Evolutionary conservation across 2,329 filamentous ascomycete genomes (phyloP).

Genomic region (Helotiales sp.): DNA sequence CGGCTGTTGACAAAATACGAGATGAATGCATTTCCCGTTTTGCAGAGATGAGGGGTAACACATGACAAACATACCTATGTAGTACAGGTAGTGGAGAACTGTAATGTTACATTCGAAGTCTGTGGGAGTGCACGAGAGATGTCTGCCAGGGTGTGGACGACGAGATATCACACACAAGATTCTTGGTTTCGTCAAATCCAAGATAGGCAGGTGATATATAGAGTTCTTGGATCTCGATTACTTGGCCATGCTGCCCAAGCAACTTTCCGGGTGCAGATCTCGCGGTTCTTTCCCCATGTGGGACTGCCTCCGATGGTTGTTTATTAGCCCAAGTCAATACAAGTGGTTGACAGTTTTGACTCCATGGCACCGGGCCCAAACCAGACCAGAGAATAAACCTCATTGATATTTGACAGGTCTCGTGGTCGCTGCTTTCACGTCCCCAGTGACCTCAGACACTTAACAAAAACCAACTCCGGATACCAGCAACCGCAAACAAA

Average conservation of each 20-base stretch:
- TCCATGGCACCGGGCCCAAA: not conserved
- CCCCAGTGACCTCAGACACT: conserved; percentile 11
- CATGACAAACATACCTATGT: not conserved
- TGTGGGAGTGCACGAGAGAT: no score
- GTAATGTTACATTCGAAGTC: conserved; percentile 12
- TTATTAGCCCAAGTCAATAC: not conserved
- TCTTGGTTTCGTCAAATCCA: not conserved
- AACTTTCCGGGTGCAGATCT: not conserved
- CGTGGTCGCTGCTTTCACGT: not conserved
- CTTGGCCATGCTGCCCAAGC: not conserved
- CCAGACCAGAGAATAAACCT: no score
- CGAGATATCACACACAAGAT: not conserved
- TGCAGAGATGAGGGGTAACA: not conserved
- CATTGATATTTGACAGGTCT: not conserved
- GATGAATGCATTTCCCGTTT: not conserved
- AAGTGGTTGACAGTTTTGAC: not conserved
- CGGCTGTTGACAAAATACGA: not conserved
- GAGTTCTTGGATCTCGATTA: not conserved
- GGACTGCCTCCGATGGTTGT: not conserved
- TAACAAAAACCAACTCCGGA: conserved; percentile 25
- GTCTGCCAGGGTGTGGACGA: not conserved
- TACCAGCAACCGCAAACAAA: conserved; percentile 14
- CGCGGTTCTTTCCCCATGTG: not conserved
- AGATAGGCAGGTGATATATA: not conserved
- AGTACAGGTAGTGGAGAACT: not conserved